Base-by-base conservation (phyloP, 768 basidiomycete species). In the Xerocomus potaroensis region DNA sequence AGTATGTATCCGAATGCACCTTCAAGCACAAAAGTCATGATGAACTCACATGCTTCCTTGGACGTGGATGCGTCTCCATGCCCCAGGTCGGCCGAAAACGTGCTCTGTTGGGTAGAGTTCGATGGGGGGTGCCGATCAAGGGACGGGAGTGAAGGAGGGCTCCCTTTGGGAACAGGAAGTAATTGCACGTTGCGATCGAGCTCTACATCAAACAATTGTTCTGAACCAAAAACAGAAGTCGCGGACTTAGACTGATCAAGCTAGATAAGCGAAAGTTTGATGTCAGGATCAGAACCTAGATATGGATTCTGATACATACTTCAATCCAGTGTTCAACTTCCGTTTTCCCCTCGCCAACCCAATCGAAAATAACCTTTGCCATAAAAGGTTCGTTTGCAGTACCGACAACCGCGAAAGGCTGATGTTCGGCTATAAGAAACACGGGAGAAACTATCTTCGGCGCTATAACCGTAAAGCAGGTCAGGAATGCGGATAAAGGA, bases 301-400 rank as follows among this genome's bases (percentile, higher is more conserved):
- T 30, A 11, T 27, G 16, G 16, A 29, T 26, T 43, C 36, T 15
- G 21, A 5, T 27, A 62, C 68, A 47, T 54, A 75, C 77, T 55
- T 78, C 74, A 7, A 78, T 68, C 76, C 76, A 79, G 42, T 78
- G 76, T 8, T 78, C 75, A 15, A 78, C 61, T 37, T 71, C 71
- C 50, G 69, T 67, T 51, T 73, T 79, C 41, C 67, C 67, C 18
- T 60, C 58, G 12, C 72, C 72, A 21, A 58, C 66, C 73, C 72
- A 77, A 30, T 61, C 55, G 27, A 77, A 61, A 1, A 60, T 58
- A 16, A 77, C 55, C 18, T 65, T 62, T 4, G 75, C 75, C 38
- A 76, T 66, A 46, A 77, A 77, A 0, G 76, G 72, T 41, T 63
- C 66, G 47, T 74, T 69, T 15, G 75, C 65, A 15, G 70, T 72